Percentiles rank a stretch among this genome's conserved stretches.
phyloP scores from a whole-genome alignment of 2,329 filamentous ascomycete genomes.

The Zalaria sp. region DNA sequence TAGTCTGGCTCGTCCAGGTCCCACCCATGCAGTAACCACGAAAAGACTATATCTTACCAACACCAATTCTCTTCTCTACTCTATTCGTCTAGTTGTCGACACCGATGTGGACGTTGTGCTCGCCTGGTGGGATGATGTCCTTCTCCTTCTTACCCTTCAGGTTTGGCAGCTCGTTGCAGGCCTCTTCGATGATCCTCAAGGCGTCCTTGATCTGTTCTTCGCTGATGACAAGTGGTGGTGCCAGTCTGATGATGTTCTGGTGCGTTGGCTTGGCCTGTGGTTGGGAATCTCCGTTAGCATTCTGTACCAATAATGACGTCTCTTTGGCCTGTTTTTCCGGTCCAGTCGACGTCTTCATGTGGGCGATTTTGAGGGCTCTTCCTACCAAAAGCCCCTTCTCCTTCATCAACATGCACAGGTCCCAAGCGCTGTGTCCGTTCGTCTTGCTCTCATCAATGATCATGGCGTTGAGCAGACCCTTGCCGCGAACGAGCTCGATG shows the following conservation, averaged over 20 bases:
- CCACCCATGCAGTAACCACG: no score
- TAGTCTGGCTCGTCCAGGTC: no score
- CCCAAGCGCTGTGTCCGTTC: conserved; percentile 81
- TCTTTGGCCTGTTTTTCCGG: conserved; percentile 74
- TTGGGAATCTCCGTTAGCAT: conserved; percentile 9
- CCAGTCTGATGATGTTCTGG: conserved; percentile 94
- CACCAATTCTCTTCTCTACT: no score
- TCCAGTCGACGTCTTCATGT: conserved; percentile 9
- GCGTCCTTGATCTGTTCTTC: conserved; percentile 73
- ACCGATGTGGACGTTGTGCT: conserved; percentile 48
- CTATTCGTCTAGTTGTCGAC: conserved; percentile 36
- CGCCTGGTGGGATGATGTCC: conserved; percentile 40
- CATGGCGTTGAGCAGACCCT: conserved; percentile 88
- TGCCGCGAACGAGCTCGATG: conserved; percentile 73
- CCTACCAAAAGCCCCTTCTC: conserved; percentile 77
- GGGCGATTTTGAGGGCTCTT: conserved; percentile 26
- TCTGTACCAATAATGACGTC: conserved; percentile 77
- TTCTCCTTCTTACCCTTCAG: conserved; percentile 44
- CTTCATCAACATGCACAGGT: conserved; percentile 90
- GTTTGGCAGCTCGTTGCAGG: conserved; percentile 66
- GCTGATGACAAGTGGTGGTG: conserved; percentile 89
- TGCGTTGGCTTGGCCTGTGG: conserved; percentile 90
- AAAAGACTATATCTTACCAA: no score
- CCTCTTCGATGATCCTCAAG: conserved; percentile 64
- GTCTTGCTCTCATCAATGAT: conserved; percentile 86